Evolutionary conservation across 1,284 basidiomycete genomes (phyloP), one percentile per base, ranked within the genome.

Genomic region (Pyrrhoderma noxium): DNA sequence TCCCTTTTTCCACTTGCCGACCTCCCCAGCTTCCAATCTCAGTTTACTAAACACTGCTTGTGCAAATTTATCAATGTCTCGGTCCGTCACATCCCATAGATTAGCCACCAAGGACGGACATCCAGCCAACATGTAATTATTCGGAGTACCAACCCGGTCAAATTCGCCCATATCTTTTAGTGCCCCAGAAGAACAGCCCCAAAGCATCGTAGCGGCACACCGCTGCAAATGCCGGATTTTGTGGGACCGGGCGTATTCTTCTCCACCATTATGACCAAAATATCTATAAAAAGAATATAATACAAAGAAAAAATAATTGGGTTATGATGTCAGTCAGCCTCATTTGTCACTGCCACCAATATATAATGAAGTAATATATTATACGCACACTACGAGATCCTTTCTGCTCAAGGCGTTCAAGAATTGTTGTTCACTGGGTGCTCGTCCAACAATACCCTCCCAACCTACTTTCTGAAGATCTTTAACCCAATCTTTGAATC

Each of bases 61-160:
- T 5, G 93, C 88, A 56, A 97, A 82, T 58, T 89, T 87, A 70
- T 99, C 95, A 57, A 98, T 93, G 64, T 99, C 95, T 45, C 87
- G 80, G 70, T 99, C 95, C 0, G 96, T 99, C 21, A 98, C 94
- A 64, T 99, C 95, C 95, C 96, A 99, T 14, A 99, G 70, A 63
- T 95, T 97, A 0, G 89, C 96, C 11, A 97, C 82, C 43, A 99
- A 75, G 1, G 91, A 87, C 3, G 96, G 95, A 57, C 92, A 93
- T 58, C 94, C 95, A 36, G 87, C 93, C n/a, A 96, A 65, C 83
- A 97, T 89, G 65, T 99, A 99, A 61, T 92, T 84, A 65, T 89
- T 84, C 0, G 96, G 92, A 16, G 92, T 98, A 8, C 95, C 95
- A 13, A 80, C 78, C 16, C 89, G 77, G 61, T 99, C 95, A 60